These are phyloP conservation scores for Aureobasidium zeae DNA, from an alignment of 2,329 filamentous ascomycete species.

Conservation along the genomic window DNA sequence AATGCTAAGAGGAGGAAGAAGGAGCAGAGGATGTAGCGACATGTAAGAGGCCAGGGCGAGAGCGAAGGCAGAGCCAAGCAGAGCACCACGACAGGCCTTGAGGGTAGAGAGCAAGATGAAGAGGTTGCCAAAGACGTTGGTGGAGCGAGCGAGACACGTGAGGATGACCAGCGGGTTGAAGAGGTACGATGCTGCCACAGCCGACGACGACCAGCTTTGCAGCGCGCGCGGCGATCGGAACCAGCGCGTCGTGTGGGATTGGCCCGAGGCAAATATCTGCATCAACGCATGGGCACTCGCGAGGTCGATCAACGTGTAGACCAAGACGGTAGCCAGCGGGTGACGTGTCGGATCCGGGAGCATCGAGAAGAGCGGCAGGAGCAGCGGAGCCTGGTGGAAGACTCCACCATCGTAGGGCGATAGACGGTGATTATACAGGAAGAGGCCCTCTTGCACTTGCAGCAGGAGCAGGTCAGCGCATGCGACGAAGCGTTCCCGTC, in stretches of 20 bases:
- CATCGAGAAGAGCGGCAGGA: slow-evolving; percentile 84
- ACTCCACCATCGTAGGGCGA: slow-evolving; percentile 94
- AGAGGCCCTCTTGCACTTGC: slow-evolving; percentile 91
- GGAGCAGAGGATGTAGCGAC: slow-evolving; percentile 80
- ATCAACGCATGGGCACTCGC: slow-evolving; percentile 71
- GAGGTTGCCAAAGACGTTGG: slow-evolving; percentile 78
- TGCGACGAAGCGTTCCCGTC: too few relatives aligned
- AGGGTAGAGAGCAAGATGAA: slow-evolving; percentile 77
- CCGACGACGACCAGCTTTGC: slow-evolving; percentile 63
- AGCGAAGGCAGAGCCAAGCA: slow-evolving; percentile 67
- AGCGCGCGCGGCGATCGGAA: slow-evolving; percentile 72
- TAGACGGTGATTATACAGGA: slow-evolving; percentile 91
- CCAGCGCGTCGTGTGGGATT: slow-evolving; percentile 61
- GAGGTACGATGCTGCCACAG: slow-evolving; percentile 78
- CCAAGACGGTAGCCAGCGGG: slow-evolving; percentile 60
- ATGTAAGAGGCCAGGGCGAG: slow-evolving; percentile 82
- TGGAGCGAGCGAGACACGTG: slow-evolving; percentile 82
- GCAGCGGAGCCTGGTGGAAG: slow-evolving; percentile 70
- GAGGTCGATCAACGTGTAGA: slow-evolving; percentile 76
- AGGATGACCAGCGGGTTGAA: slow-evolving; percentile 93
- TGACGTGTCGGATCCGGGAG: slow-evolving; percentile 60
- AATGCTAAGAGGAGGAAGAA: slow-evolving; percentile 72
- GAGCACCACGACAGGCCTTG: slow-evolving; percentile 65
- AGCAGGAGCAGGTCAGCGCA: too few relatives aligned
- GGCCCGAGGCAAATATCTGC: slow-evolving; percentile 70